Base-by-base conservation (phyloP, 129 eudicot species). In the Artemisia argyi region DNA sequence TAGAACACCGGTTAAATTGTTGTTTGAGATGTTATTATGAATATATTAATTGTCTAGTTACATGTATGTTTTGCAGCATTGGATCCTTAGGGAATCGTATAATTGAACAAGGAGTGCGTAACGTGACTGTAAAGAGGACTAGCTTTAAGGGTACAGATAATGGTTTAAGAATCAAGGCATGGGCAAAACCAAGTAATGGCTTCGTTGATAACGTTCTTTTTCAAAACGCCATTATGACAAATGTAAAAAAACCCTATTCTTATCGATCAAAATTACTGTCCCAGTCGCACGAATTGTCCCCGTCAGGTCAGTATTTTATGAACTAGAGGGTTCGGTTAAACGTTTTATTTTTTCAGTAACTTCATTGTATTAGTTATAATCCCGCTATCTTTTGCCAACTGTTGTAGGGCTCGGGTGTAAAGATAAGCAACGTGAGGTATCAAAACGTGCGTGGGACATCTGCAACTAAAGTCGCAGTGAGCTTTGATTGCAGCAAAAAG, bases 191-290 rank as follows among this genome's bases (percentile, higher is more conserved):
- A 0, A 87, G 93, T 48, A 79, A 73, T 32, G 87, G 87, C 7
- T 84, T 81, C 10, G 93, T 84, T 15, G 73, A 66, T 14, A 74
- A 78, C 11, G 82, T 87, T 63, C 66, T 88, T 13, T 88, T 85
- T 24, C 87, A 81, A 10, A 68, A 80, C 49, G 77, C 75, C 44
- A 62, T 50, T 6, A 88, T 88, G 95, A 69, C 70, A 13, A 77
- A 82, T 22, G 95, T 88, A 17, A 39, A 82, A 82, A 32, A 82
- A 87, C 66, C 93, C 93, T 8, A 77, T 87, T 9, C 68, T 84
- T 6, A 87, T 87, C 4, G 89, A 87, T 71, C 89, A 87, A 72
- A 76, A 84, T 39, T 87, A 87, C 61, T 87, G 93, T 61, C 89
- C 93, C 0, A 56, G 63, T 19, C 2, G 65, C 35, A 69, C 46